Base-by-base conservation (phyloP, 108 stramenopile species). In the Nannochloropsis gaditana region DNA sequence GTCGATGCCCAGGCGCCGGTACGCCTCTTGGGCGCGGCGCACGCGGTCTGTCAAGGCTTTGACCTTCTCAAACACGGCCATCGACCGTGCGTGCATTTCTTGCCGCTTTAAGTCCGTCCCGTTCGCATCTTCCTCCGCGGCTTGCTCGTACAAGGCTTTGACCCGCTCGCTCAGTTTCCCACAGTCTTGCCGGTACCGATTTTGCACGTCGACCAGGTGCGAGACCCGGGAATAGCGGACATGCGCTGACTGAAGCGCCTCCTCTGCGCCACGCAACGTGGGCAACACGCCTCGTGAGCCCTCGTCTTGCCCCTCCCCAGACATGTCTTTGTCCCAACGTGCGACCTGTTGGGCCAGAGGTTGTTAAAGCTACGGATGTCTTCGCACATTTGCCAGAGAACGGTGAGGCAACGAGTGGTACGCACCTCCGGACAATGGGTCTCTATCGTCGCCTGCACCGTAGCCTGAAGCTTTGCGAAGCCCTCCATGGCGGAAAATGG, bases 241-340 rank as follows among this genome's bases (percentile, higher is more conserved):
- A 15, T 73, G 59, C 19, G 59, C 59, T n/a, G 19, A n/a, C n/a
- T n/a, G 19, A 2, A 73, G n/a, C 19, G 59, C 6, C 19, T 73
- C 59, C 59, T 73, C 59, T 4, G 59, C 59, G 8, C 19, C 15
- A n/a, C 59, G 59, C 59, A 73, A 73, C 19, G 59, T 73, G 5
- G 59, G 59, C 8, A 73, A 73, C 8, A 73, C 59, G 19, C 59
- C 59, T 8, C n/a, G 59, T n/a, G 19, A 15, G 59, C 59, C n/a
- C n/a, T 73, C 59, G 59, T 73, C n/a, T n/a, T 73, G 59, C 19
- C 59, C 59, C n/a, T 73, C 59, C 59, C 19, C 59, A n/a, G 59
- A n/a, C 59, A 73, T 73, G 59, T 73, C 59, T n/a, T 73, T 73
- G 59, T 73, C 59, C 59, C 59, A 73, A 73, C 59, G 59, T n/a